Base-by-base conservation (phyloP, 768 basidiomycete genomes). In the Gloeopeniophorella convolvens region DNA sequence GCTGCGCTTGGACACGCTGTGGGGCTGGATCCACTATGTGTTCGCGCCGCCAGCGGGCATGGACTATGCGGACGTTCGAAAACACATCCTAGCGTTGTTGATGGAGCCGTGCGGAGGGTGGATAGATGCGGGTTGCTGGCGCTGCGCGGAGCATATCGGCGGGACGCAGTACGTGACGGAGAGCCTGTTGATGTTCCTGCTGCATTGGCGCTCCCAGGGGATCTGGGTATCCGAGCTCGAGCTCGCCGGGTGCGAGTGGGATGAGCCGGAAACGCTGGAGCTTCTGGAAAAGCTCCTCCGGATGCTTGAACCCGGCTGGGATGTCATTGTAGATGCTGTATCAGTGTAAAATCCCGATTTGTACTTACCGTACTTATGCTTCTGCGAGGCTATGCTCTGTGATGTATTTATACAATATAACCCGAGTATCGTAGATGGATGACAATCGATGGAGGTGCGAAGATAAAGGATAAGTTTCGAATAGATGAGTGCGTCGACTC, bases 301-400 rank as follows among this genome's bases (percentile, higher is more conserved):
- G 35, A 47, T 37, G 36, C 45, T 47, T n/a, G 45, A 47, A n/a
- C n/a, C n/a, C n/a, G n/a, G n/a, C 8, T 47, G 45, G 45, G 45
- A 47, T 20, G 45, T 47, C 12, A 36, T 39, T 15, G 9, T 39
- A 23, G 45, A 39, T 30, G 18, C 35, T n/a, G n/a, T n/a, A n/a
- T n/a, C n/a, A n/a, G n/a, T n/a, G n/a, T n/a, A n/a, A n/a, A 37
- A 20, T 5, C 26, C 37, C 34, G 10, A 5, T 5, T 28, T 37
- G 35, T 36, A 28, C 5, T 8, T 42, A 23, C 37, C 6, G 12
- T n/a, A 23, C 13, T 4, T 16, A 24, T 40, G 18, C 11, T 36
- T 9, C 16, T 13, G 9, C 21, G 16, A 20, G 24, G 20, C 20
- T 40, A 23, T 10, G 7, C 39, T 40, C 39, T 24, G 3, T 3